phyloP scores from a whole-genome alignment of 2,329 filamentous ascomycete genomes.

The Colletotrichum acutatum region DNA sequence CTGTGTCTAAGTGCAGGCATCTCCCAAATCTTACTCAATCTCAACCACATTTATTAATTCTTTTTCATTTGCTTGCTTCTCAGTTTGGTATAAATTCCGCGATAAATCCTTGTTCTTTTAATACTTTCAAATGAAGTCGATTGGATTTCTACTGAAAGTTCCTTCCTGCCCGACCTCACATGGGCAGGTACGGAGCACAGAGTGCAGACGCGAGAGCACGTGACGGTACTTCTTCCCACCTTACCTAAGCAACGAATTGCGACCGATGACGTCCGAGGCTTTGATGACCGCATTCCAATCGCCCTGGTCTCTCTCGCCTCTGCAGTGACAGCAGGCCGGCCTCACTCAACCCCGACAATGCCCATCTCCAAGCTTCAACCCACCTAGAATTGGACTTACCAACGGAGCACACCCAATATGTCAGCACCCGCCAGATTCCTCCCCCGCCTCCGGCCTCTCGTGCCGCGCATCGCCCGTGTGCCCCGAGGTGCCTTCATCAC shows the following conservation, averaged over 20 bases:
- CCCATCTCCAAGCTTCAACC: constrained; percentile 5
- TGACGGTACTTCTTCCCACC: neutral
- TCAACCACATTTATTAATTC: neutral
- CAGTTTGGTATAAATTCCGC: neutral
- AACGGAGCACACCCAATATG: constrained; percentile 41
- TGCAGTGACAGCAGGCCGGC: constrained; percentile 26
- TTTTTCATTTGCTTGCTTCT: too few species aligned
- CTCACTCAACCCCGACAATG: constrained; percentile 24
- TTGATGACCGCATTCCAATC: constrained; percentile 30
- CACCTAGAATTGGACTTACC: constrained; percentile 8
- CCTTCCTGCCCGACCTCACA: neutral
- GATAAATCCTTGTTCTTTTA: too few species aligned
- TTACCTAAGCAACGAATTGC: constrained; percentile 29
- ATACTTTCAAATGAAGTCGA: too few species aligned
- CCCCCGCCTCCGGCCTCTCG: constrained; percentile 44
- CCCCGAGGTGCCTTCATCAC: constrained; percentile 42
- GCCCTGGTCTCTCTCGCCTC: neutral
- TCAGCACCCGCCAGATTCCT: constrained; percentile 44
- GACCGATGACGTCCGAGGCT: constrained; percentile 48
- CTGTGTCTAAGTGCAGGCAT: neutral
- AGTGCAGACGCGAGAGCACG: constrained; percentile 2
- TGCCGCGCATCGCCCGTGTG: constrained; percentile 40
- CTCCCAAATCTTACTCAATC: neutral
- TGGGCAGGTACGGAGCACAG: neutral
- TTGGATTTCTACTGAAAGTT: neutral